These are phyloP conservation scores for Saturnispora ahearnii DNA, from an alignment of 805 yeast genomes.

Conservation along the genomic window DNA sequence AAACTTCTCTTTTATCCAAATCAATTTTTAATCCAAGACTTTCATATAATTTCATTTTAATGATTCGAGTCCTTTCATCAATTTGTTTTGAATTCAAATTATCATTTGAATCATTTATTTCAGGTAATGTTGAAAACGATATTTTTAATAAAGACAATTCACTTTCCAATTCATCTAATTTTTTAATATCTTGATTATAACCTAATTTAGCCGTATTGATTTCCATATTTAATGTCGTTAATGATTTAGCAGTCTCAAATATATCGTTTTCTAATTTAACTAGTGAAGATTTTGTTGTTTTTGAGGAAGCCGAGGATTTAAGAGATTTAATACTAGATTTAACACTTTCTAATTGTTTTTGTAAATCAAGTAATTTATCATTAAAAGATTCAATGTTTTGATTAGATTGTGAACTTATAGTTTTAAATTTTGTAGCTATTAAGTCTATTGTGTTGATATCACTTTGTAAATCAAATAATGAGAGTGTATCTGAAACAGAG, in stretches of 20 bases:
- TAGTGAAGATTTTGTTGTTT: constrained; percentile 26
- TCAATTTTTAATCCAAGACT: constrained; percentile 49
- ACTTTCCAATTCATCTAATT: constrained; percentile 27
- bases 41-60: constrained; percentile 52
- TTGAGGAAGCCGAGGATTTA: constrained; percentile 23
- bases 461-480: constrained; percentile 39
- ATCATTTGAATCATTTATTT: constrained; percentile 4
- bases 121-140: constrained; percentile 7
- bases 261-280: constrained; percentile 36
- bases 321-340: constrained; percentile 4
- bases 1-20: constrained; percentile 32
- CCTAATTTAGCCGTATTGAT: constrained; percentile 33
- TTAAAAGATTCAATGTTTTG: background rate
- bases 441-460: constrained; percentile 39
- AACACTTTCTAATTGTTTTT: constrained; percentile 8
- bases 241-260: constrained; percentile 41
- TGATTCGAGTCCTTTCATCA: constrained; percentile 32
- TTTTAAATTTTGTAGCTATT: constrained; percentile 9
- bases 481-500: constrained; percentile 10
- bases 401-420: constrained; percentile 5
- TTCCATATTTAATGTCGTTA: constrained; percentile 41
- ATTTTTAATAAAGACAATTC: constrained; percentile 18
- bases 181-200: constrained; percentile 31
- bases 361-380: constrained; percentile 1
- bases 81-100: constrained; percentile 25